phyloP scores from a whole-genome alignment of 176 grass and related monocot species.

The Rhynchospora pubera region DNA sequence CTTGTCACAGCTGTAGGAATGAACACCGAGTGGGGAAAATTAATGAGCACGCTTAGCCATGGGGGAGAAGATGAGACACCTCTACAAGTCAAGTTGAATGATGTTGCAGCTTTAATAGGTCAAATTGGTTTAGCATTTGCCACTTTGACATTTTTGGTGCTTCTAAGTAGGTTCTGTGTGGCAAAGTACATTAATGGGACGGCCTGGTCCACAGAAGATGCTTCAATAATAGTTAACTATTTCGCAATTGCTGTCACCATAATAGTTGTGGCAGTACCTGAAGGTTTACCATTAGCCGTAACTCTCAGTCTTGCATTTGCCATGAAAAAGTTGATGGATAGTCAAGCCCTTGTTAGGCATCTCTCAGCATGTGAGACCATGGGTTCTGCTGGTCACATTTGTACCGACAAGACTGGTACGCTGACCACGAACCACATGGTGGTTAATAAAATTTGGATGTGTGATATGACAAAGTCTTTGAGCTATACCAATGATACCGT shows the following conservation, averaged over 20 bases:
- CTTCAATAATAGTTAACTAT: conserved; percentile 68
- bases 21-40: conserved; percentile 79
- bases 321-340: conserved; percentile 94
- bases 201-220: conserved; percentile 62
- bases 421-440: conserved; percentile 94
- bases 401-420: conserved; percentile 94
- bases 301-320: conserved; percentile 92
- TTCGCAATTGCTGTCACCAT: conserved; percentile 85
- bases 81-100: conserved; percentile 92
- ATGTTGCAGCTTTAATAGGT: conserved; percentile 68
- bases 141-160: conserved; percentile 61
- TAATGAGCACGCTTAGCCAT: conserved; percentile 63
- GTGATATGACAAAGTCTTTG: conserved; percentile 43
- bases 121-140: conserved; percentile 77
- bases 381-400: conserved; percentile 86
- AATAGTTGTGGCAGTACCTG: conserved; percentile 80
- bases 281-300: conserved; percentile 82
- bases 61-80: conserved; percentile 78
- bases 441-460: conserved; percentile 68
- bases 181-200: conserved; percentile 42
- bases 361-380: conserved; percentile 90
- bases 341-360: conserved; percentile 83
- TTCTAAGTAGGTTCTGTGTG: conserved; percentile 52
- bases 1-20: conserved; percentile 69
- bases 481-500: conserved; percentile 20